phyloP scores from a whole-genome alignment of 192 early-diverging fungal genomes.

The Coemansia sp. region DNA sequence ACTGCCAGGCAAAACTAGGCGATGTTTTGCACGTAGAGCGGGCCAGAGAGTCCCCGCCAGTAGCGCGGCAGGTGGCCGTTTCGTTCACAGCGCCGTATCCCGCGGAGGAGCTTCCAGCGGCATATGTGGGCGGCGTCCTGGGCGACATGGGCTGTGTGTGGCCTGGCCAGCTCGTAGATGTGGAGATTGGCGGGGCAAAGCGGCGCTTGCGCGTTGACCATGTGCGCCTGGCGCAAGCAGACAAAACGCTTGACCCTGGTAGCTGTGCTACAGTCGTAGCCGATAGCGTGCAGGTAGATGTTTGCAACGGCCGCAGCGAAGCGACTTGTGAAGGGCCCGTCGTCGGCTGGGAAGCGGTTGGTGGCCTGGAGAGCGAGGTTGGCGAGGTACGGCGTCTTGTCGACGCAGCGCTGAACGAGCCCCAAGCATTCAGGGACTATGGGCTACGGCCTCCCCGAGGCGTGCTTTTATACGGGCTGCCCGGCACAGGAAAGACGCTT shows the following conservation, averaged over 20 bases:
- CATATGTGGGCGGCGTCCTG: constrained; percentile 18
- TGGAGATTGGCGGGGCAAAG: constrained; percentile 11
- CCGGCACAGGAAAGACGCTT: constrained; percentile 95
- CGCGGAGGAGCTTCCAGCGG: constrained; percentile 2
- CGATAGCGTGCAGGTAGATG: neutral
- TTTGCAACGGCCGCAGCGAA: neutral
- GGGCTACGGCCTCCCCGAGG: constrained; percentile 88
- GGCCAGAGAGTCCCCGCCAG: neutral
- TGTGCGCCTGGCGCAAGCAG: neutral
- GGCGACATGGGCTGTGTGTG: constrained; percentile 21
- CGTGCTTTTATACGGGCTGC: constrained; percentile 82
- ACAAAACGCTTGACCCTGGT: neutral
- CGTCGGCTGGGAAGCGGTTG: constrained; percentile 48
- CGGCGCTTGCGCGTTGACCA: constrained; percentile 12
- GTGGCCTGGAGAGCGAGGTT: constrained; percentile 74
- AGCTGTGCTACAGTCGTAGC: constrained; percentile 5
- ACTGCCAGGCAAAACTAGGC: constrained; percentile 31
- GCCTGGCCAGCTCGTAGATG: constrained; percentile 21
- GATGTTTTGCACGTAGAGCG: constrained; percentile 20
- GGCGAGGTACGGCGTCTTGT: constrained; percentile 75
- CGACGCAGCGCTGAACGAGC: constrained; percentile 66
- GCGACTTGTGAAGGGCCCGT: neutral
- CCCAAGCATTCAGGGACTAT: constrained; percentile 65
- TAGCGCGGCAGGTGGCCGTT: constrained; percentile 12
- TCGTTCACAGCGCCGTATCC: constrained; percentile 2